phyloP scores from a whole-genome alignment of 1,284 basidiomycete genomes.

The Papiliotrema laurentii region DNA sequence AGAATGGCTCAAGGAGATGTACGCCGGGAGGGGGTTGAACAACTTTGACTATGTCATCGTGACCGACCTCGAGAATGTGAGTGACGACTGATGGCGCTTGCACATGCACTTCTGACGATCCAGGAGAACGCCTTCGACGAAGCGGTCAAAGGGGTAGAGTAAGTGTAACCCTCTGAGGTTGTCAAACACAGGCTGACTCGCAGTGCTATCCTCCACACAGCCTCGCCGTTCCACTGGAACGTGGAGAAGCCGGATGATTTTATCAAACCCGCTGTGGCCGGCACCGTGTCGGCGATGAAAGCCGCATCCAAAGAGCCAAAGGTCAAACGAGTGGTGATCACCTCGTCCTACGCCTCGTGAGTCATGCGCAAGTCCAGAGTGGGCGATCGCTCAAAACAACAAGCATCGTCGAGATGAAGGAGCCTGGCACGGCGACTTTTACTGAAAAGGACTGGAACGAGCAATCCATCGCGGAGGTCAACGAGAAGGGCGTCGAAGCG shows the following conservation, averaged over 20 bases:
- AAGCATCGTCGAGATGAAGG: conserved; percentile 22
- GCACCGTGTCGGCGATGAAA: conserved; percentile 43
- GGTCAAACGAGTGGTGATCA: conserved; percentile 48
- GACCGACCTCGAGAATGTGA: conserved; percentile 54
- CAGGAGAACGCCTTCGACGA: conserved; percentile 47
- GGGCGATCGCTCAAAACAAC: background rate
- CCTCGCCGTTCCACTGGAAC: conserved; percentile 30
- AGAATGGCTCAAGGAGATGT: conserved; percentile 44
- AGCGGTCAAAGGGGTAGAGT: conserved; percentile 47
- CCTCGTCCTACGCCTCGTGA: conserved; percentile 45
- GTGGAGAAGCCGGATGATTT: conserved; percentile 33
- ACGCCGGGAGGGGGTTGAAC: conserved; percentile 26
- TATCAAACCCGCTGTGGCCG: conserved; percentile 50
- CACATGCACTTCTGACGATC: background rate
- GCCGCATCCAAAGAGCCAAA: conserved; percentile 27
- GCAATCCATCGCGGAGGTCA: conserved; percentile 18
- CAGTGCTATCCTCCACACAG: conserved; percentile 23
- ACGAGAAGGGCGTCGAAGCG: conserved; percentile 26
- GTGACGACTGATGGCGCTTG: conserved; percentile 7
- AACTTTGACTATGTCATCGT: conserved; percentile 53
- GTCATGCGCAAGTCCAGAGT: background rate
- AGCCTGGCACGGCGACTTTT: conserved; percentile 19
- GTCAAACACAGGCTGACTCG: background rate
- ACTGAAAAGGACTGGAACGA: conserved; percentile 29
- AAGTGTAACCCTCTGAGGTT: conserved; percentile 17